phyloP scores from a whole-genome alignment of 805 yeast species.

The Candida arabinofermentans region DNA sequence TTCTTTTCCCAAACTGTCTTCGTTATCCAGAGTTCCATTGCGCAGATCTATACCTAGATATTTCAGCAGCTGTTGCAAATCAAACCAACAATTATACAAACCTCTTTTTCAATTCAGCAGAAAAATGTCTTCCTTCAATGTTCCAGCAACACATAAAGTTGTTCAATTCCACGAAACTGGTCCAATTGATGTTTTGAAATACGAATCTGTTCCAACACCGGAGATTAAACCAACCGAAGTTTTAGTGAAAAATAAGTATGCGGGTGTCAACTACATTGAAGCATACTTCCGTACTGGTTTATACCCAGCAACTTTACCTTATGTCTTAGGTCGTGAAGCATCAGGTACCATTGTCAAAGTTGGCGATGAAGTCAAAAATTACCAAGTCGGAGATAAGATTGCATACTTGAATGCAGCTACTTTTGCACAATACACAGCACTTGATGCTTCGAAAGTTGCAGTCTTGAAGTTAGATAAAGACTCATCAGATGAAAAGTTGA shows the following conservation, averaged over 20 bases:
- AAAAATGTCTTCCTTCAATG: constrained; percentile 4
- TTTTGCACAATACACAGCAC: constrained; percentile 71
- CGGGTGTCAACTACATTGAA: constrained; percentile 84
- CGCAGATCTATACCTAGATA: background rate
- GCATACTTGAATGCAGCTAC: constrained; percentile 50
- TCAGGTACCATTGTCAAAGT: constrained; percentile 63
- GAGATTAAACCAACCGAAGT: constrained; percentile 51
- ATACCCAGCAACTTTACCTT: constrained; percentile 60
- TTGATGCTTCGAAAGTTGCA: constrained; percentile 27
- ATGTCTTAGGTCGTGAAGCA: constrained; percentile 66
- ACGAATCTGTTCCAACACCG: constrained; percentile 59
- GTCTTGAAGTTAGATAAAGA: constrained; percentile 48
- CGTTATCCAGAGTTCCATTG: background rate
- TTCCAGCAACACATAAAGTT: constrained; percentile 57
- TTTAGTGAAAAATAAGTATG: constrained; percentile 65
- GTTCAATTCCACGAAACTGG: constrained; percentile 51
- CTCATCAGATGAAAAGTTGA: constrained; percentile 44
- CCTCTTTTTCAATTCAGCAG: background rate
- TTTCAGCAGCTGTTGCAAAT: background rate
- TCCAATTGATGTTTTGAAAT: constrained; percentile 56
- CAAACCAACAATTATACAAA: background rate
- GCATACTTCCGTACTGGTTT: constrained; percentile 76
- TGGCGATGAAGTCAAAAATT: constrained; percentile 53
- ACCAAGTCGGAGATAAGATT: constrained; percentile 66
- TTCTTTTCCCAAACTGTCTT: background rate